A percentile compares a stretch with the other conserved stretches of the same genome.
Conservation (phyloP, 306 rosid species). For the Castanea crenata region DNA sequence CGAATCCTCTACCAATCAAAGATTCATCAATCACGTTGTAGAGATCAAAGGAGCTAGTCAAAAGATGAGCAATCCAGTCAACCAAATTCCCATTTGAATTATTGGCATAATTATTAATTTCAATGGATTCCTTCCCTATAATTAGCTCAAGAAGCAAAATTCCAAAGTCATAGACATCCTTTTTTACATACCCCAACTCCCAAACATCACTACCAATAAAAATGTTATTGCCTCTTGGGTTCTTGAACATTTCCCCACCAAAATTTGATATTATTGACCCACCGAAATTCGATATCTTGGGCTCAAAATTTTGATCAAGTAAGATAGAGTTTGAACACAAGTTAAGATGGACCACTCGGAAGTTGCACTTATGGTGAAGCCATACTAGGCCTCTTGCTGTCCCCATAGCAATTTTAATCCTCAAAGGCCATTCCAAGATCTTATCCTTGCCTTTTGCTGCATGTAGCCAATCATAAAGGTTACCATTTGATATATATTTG, state of each 20-base stretch:
- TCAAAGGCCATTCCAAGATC: background rate
- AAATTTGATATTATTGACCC: background rate
- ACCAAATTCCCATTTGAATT: background rate
- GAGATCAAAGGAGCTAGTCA: no score
- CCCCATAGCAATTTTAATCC: no score
- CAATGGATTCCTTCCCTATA: background rate
- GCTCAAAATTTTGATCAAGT: conserved; percentile 3
- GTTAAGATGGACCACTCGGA: no score
- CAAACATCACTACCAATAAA: background rate
- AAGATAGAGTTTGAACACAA: background rate
- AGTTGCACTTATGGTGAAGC: no score
- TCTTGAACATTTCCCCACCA: no score
- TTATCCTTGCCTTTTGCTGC: background rate
- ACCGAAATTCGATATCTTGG: conserved; percentile 17
- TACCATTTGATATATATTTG: background rate
- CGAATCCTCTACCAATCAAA: no score
- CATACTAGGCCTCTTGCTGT: no score
- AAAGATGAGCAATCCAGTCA: no score
- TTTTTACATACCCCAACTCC: conserved; percentile 12
- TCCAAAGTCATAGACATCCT: conserved; percentile 17
- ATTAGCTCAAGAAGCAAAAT: conserved; percentile 15
- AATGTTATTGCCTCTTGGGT: background rate
- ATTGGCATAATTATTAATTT: background rate
- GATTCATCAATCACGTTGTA: no score
- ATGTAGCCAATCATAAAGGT: background rate